Percentiles rank a stretch among this genome's conserved stretches.
phyloP scores from a whole-genome alignment of 371 early-diverging fungal genomes.

The Gilbertella persicaria region DNA sequence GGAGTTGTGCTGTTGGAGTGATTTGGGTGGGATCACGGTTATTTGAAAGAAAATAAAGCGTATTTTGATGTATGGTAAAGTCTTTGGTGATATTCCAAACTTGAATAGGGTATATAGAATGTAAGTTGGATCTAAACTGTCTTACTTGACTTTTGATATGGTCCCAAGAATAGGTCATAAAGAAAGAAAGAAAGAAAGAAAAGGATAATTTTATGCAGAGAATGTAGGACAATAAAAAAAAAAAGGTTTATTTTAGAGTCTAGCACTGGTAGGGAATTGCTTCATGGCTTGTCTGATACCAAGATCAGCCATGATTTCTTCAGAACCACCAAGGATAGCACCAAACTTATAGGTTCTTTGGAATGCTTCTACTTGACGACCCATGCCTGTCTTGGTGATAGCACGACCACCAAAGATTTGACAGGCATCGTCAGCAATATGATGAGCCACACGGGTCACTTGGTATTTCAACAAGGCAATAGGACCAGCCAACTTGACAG shows the following conservation, averaged over 20 bases:
- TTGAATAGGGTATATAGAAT: conserved; percentile 29
- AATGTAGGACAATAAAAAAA: too few species aligned
- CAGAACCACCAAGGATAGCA: conserved; percentile 85
- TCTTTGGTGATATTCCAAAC: conserved; percentile 54
- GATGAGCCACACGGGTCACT: conserved; percentile 53
- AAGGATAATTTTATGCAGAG: too few species aligned
- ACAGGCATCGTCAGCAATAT: conserved; percentile 59
- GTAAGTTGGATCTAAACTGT: conserved; percentile 50
- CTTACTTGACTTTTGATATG: conserved; percentile 60
- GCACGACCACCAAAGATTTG: conserved; percentile 73
- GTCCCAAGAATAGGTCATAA: conserved; percentile 57
- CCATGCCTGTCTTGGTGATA: conserved; percentile 62
- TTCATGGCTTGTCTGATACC: conserved; percentile 46
- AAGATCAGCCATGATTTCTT: conserved; percentile 61
- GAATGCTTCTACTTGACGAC: conserved; percentile 51
- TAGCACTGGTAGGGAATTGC: conserved; percentile 32
- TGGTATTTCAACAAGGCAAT: conserved; percentile 62
- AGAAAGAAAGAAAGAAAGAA: conserved; percentile 9
- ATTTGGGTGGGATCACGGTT: conserved; percentile 27
- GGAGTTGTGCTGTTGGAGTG: conserved; percentile 21
- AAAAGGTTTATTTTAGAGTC: too few species aligned
- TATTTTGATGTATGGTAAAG: conserved; percentile 54
- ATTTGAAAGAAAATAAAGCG: conserved; percentile 63
- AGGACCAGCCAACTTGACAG: conserved; percentile 63
- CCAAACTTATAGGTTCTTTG: conserved; percentile 56